Base-by-base conservation (phyloP, 164 flowering plant genomes). In the Annona cherimola region DNA sequence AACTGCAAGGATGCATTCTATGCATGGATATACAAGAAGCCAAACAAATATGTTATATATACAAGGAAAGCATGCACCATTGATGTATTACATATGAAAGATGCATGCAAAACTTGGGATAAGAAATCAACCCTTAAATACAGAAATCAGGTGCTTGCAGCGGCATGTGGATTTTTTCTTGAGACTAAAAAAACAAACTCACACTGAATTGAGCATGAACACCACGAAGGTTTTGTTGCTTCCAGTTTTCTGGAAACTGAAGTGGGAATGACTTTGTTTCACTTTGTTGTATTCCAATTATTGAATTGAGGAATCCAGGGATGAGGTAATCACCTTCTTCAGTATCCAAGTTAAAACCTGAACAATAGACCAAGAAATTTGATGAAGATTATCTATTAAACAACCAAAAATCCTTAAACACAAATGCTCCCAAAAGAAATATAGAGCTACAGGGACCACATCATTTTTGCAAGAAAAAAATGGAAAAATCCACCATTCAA, bases 341-440 rank as follows among this genome's bases (percentile, higher is more conserved):
- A 5, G 99, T 91, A 76, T 95, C 99, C 80, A 92, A 89, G 73
- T 89, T 84, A 80, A 85, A 92, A 66, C 89, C 99, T 94, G 83
- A 79, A 66, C 63, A 45, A 39, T 7, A 18, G 18, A 20, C 61
- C 6, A 61, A 68, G 8, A n/a, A 54, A 63, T 40, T 68, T 66
- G 45, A 45, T 9, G 60, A 64, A 57, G 71, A 45, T 50, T 44
- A 35, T 61, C 55, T 57, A 44, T 43, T n/a, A 1, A 9, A 45
- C 9, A 57, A 55, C 35, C 14, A 62, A 35, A 41, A 62, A 8
- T 6, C 11, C 39, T 39, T 42, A 62, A 6, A 62, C 8, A 62
- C 11, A 35, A 40, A 14, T 35, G 14, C 9, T 7, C 9, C 57
- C 14, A 9, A 26, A 61, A 9, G 3, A 35, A 61, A 35, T 3